Conservation (phyloP, 345 rosid genomes). For the Arabis alpina region DNA sequence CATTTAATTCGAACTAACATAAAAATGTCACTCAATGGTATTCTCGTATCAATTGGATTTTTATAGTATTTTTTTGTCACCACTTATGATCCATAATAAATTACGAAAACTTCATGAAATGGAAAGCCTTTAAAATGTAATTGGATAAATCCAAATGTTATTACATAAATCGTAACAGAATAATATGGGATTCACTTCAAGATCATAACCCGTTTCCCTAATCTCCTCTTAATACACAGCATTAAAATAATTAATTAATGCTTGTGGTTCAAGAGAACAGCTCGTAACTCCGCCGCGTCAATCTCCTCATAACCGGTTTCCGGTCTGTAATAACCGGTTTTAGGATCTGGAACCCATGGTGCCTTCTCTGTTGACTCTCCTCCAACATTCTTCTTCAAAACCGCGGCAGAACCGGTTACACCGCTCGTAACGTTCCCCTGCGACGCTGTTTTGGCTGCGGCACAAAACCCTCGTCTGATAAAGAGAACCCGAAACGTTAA, state of each 20-base stretch:
- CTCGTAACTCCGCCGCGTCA: constrained; percentile 72
- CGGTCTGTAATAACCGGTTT: constrained; percentile 83
- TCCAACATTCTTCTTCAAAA: constrained; percentile 50
- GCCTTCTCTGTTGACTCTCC: constrained; percentile 58
- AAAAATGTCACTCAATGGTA: too few species aligned
- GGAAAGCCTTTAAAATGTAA: background rate
- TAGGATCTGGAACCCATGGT: constrained; percentile 84
- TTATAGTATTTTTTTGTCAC: background rate
- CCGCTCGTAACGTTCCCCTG: constrained; percentile 44
- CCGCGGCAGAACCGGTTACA: constrained; percentile 22
- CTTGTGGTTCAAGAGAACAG: constrained; percentile 63
- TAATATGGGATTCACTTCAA: constrained; percentile 11
- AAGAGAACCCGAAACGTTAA: background rate
- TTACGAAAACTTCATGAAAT: background rate
- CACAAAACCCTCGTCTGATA: constrained; percentile 41
- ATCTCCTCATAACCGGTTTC: constrained; percentile 60
- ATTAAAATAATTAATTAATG: constrained; percentile 31
- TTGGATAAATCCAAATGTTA: constrained; percentile 5
- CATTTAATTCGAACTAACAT: too few species aligned
- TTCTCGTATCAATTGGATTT: background rate
- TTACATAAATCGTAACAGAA: constrained; percentile 22
- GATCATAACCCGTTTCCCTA: constrained; percentile 10
- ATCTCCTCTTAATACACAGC: background rate
- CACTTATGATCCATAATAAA: background rate
- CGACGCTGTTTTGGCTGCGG: constrained; percentile 38